These are phyloP conservation scores for Babesia gibsoni DNA, from an alignment of 169 alveolate genomes.

Conservation along the genomic window DNA sequence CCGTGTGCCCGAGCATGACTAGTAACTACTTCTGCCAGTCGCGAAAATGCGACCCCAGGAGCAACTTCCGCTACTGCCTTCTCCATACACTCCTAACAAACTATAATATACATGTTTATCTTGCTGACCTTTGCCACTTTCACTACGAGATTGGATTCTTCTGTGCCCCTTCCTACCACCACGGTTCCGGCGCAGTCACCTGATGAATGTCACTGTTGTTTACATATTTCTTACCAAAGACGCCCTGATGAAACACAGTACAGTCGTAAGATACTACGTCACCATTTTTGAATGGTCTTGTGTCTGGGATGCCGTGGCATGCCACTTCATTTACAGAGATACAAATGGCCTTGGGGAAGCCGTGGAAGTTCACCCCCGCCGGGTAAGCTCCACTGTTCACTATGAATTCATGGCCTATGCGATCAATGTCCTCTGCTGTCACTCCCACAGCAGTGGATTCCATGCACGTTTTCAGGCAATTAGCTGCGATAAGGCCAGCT, in stretches of 20 bases:
- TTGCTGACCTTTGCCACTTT: conserved; percentile 58
- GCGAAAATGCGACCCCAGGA: conserved; percentile 83
- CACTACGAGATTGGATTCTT: conserved; percentile 53
- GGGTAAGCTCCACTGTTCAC: conserved; percentile 89
- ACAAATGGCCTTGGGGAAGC: conserved; percentile 91
- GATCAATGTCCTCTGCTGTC: conserved; percentile 87
- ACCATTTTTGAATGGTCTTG: conserved; percentile 80
- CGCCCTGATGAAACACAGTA: conserved; percentile 85
- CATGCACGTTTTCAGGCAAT: conserved; percentile 70
- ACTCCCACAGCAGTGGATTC: conserved; percentile 72
- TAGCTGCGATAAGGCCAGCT: conserved; percentile 71
- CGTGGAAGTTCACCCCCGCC: conserved; percentile 89
- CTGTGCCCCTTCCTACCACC: conserved; percentile 65
- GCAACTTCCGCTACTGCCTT: conserved; percentile 83
- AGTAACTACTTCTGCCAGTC: conserved; percentile 84
- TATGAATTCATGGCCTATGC: conserved; percentile 82
- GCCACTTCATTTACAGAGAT: conserved; percentile 90
- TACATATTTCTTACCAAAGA: conserved; percentile 75
- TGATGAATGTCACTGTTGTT: conserved; percentile 58
- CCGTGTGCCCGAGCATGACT: conserved; percentile 79
- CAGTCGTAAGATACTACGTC: conserved; percentile 90
- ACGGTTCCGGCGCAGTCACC: conserved; percentile 82
- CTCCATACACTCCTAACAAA: conserved; percentile 69
- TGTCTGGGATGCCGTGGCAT: conserved; percentile 92
- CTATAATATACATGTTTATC: not conserved